Percentiles rank a stretch among this genome's conserved stretches.
phyloP scores from a whole-genome alignment of 2,329 filamentous ascomycete species.

The Monosporascus sp. region DNA sequence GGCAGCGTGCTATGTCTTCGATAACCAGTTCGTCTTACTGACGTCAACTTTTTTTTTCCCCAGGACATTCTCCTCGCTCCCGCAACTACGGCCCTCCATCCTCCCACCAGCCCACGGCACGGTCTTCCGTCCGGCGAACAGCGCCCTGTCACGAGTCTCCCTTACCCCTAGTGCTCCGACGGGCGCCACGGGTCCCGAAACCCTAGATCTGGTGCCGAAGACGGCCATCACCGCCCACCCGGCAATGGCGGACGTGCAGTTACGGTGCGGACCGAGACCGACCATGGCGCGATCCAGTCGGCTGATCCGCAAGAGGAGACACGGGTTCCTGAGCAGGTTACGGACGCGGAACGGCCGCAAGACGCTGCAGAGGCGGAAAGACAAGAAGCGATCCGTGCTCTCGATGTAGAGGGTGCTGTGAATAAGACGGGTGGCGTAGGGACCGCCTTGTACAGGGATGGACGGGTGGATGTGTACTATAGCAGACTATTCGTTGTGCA shows the following conservation, averaged over 20 bases:
- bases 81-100: slow-evolving; percentile 45
- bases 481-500: background rate
- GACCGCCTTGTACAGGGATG: background rate
- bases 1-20: background rate
- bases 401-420: slow-evolving; percentile 19
- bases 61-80: slow-evolving; percentile 46
- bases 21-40: slow-evolving; percentile 1
- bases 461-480: background rate
- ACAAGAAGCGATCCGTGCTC: slow-evolving; percentile 48
- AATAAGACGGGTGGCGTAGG: background rate
- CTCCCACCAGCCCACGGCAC: slow-evolving; percentile 19
- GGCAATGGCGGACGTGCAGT: slow-evolving; percentile 43
- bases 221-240: slow-evolving; percentile 48
- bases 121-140: slow-evolving; percentile 22
- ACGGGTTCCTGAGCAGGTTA: slow-evolving; percentile 51
- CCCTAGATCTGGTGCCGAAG: slow-evolving; percentile 41
- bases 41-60: background rate
- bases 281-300: slow-evolving; percentile 52
- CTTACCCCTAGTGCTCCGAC: slow-evolving; percentile 12
- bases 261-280: slow-evolving; percentile 55
- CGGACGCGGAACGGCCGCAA: slow-evolving; percentile 47
- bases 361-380: slow-evolving; percentile 45
- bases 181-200: slow-evolving; percentile 8
- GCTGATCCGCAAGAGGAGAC: slow-evolving; percentile 54
- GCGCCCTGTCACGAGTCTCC: slow-evolving; percentile 19